These are phyloP conservation scores for Septoria linicola DNA, from an alignment of 2,329 filamentous ascomycete species.

Conservation along the genomic window DNA sequence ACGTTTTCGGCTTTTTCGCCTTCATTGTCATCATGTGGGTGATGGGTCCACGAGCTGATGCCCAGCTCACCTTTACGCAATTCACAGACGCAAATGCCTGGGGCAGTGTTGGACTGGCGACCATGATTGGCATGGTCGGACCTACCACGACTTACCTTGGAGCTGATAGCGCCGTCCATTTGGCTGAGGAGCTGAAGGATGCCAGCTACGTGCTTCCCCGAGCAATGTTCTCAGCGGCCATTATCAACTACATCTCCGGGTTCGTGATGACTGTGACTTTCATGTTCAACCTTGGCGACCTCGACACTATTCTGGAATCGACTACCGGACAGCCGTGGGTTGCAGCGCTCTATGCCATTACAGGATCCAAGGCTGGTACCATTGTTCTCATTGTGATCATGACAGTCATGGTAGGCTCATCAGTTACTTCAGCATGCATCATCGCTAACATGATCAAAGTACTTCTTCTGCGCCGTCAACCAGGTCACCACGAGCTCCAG, in stretches of 20 bases:
- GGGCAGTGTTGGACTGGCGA: conserved; percentile 29
- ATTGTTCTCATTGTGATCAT: conserved; percentile 29
- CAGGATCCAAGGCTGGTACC: conserved; percentile 29
- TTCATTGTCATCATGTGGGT: conserved; percentile 34
- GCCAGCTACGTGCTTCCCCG: conserved; percentile 34
- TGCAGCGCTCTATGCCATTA: conserved; percentile 29
- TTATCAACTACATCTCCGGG: conserved; percentile 35
- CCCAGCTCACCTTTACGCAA: conserved; percentile 27
- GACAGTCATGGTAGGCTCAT: conserved; percentile 25
- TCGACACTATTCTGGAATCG: conserved; percentile 24
- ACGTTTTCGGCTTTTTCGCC: conserved; percentile 35
- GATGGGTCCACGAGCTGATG: conserved; percentile 26
- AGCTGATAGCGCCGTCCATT: conserved; percentile 42
- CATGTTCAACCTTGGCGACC: conserved; percentile 32
- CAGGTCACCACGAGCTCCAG: conserved; percentile 34
- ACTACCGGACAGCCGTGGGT: conserved; percentile 31
- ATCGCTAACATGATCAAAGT: conserved; percentile 6
- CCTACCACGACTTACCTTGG: conserved; percentile 41
- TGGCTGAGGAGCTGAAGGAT: conserved; percentile 36
- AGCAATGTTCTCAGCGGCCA: conserved; percentile 34
- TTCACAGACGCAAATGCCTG: conserved; percentile 31
- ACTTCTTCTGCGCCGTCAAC: conserved; percentile 33
- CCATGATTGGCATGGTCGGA: conserved; percentile 32
- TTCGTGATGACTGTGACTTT: conserved; percentile 35
- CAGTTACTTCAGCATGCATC: background rate